Conservation (phyloP, 2,329 filamentous ascomycete genomes). For the Xylariaceae sp. region DNA sequence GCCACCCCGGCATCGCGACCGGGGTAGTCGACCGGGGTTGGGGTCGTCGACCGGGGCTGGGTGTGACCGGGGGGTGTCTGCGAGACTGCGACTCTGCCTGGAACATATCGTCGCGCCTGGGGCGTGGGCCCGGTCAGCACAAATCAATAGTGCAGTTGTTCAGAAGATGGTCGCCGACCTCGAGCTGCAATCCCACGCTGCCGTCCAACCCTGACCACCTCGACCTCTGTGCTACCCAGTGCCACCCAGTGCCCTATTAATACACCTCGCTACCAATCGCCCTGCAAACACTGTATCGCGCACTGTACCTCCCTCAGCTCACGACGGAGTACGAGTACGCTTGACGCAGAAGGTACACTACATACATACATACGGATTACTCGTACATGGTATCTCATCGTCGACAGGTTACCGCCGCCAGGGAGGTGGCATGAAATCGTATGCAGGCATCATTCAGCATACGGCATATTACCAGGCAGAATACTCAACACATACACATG, state of each 20-base stretch:
- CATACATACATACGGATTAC: too few relatives aligned
- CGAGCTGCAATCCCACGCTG: slow-evolving; percentile 16
- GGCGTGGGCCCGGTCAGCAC: slow-evolving; percentile 9
- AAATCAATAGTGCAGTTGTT: slow-evolving; percentile 19
- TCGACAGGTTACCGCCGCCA: neutral
- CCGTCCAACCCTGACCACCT: slow-evolving; percentile 8
- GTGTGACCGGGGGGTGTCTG: too few relatives aligned
- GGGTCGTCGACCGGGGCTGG: too few relatives aligned
- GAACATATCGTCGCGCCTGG: neutral
- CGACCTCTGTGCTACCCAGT: neutral
- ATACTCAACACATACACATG: neutral
- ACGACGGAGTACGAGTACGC: too few relatives aligned
- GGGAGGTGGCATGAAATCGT: neutral
- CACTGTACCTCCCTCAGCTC: neutral
- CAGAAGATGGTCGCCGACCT: slow-evolving; percentile 21
- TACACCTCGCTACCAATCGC: neutral
- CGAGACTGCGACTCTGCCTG: too few relatives aligned
- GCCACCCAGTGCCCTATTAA: neutral
- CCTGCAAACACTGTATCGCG: neutral
- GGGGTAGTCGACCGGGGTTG: neutral
- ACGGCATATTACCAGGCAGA: neutral
- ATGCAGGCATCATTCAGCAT: neutral
- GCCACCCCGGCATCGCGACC: neutral
- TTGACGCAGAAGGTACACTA: too few relatives aligned
- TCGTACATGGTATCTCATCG: neutral